These are phyloP conservation scores for Rhododendron kiyosumense DNA, from an alignment of 148 eudicot species.

Conservation along the genomic window DNA sequence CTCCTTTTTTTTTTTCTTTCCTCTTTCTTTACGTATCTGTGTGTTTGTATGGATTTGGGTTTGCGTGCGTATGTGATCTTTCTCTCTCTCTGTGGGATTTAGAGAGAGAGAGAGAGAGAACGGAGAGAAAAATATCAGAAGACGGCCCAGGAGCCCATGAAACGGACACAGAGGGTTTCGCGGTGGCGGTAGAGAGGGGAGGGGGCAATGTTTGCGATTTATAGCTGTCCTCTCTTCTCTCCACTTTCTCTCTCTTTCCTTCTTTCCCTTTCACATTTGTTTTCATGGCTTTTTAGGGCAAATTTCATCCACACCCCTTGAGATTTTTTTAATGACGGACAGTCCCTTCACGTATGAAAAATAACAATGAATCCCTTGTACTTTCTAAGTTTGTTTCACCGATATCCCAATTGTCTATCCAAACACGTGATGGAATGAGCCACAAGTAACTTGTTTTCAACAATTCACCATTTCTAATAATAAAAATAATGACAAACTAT, in stretches of 20 bases:
- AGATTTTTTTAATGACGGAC: neutral
- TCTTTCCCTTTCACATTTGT: neutral
- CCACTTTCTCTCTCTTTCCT: neutral
- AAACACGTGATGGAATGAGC: neutral
- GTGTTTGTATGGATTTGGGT: neutral
- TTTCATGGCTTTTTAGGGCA: neutral
- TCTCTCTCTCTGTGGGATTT: neutral
- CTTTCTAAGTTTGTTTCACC: neutral
- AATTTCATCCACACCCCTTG: neutral
- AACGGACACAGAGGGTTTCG: neutral
- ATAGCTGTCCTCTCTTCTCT: neutral
- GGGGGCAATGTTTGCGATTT: neutral
- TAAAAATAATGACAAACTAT: too few species aligned
- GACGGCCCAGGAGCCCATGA: neutral
- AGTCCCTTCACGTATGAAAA: too few species aligned
- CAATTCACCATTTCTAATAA: too few species aligned
- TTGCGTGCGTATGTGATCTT: neutral
- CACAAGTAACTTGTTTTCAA: neutral
- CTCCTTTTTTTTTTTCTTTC: too few species aligned
- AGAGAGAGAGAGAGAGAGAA: neutral
- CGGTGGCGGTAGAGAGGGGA: neutral
- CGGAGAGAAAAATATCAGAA: neutral
- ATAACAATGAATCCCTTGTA: neutral
- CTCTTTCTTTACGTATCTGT: neutral
- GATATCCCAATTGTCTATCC: too few species aligned